These are phyloP conservation scores for Rutstroemia sp. DNA, from an alignment of 2,329 filamentous ascomycete genomes.

Conservation along the genomic window DNA sequence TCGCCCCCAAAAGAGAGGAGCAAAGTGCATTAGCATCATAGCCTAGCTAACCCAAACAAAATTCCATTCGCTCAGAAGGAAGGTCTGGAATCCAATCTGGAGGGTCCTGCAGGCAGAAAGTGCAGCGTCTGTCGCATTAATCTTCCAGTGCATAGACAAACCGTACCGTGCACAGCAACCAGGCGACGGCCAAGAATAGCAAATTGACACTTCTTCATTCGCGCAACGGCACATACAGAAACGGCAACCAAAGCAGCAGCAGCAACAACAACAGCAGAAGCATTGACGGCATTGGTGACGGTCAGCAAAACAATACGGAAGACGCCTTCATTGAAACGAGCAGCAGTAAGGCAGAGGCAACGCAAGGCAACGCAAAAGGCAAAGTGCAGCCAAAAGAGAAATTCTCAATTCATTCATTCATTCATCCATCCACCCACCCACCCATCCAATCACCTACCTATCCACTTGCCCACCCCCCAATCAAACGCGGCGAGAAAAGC, in stretches of 20 bases:
- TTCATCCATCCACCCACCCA: no score
- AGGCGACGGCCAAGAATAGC: neutral
- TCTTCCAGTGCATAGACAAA: neutral
- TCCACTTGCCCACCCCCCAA: neutral
- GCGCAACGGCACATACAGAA: neutral
- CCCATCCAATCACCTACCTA: no score
- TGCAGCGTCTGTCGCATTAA: neutral
- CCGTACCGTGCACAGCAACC: neutral
- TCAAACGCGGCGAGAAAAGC: neutral
- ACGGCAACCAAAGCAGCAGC: neutral
- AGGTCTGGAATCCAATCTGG: neutral
- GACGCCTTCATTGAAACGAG: neutral
- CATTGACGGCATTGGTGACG: neutral
- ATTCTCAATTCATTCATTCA: no score
- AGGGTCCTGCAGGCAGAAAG: neutral
- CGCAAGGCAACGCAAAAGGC: neutral
- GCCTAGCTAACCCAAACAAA: no score
- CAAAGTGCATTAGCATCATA: no score
- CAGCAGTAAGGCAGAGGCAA: neutral
- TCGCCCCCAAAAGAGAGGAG: no score
- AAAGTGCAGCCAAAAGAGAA: neutral
- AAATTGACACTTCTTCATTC: neutral
- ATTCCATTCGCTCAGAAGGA: neutral
- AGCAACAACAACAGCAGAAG: neutral
- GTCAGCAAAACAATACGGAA: neutral